These are phyloP conservation scores for Endotrypanum monterogeii DNA, from an alignment of 208 protist species.

Conservation along the genomic window DNA sequence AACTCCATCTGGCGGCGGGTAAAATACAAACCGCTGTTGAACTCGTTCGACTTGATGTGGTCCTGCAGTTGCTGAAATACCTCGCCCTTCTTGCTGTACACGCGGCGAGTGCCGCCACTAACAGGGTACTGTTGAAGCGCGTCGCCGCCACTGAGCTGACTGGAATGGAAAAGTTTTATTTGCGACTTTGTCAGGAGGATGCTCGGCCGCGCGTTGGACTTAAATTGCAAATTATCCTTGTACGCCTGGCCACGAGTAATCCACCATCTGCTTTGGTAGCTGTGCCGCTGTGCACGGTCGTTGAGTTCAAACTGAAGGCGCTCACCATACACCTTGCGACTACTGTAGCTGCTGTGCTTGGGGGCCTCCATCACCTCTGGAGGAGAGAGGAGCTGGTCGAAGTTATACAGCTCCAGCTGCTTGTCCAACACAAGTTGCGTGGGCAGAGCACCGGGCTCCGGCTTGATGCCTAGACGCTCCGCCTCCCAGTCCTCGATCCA, in stretches of 20 bases:
- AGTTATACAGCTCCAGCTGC: slow-evolving; percentile 88
- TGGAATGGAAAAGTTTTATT: slow-evolving; percentile 79
- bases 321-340: slow-evolving; percentile 78
- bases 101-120: slow-evolving; percentile 71
- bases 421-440: slow-evolving; percentile 81
- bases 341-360: slow-evolving; percentile 89
- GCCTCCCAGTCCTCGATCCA: slow-evolving; percentile 91
- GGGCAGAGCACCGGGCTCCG: slow-evolving; percentile 65
- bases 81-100: slow-evolving; percentile 77
- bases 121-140: slow-evolving; percentile 73
- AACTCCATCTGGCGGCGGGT: slow-evolving; percentile 82
- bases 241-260: slow-evolving; percentile 69
- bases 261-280: slow-evolving; percentile 88
- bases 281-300: slow-evolving; percentile 84
- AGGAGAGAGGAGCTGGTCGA: slow-evolving; percentile 80
- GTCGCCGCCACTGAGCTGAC: slow-evolving; percentile 76
- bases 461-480: slow-evolving; percentile 62
- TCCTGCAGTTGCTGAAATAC: slow-evolving; percentile 55
- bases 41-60: slow-evolving; percentile 82
- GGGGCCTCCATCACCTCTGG: slow-evolving; percentile 87
- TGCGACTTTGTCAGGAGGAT: slow-evolving; percentile 74
- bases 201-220: slow-evolving; percentile 61
- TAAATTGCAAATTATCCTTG: slow-evolving; percentile 84
- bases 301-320: slow-evolving; percentile 89
- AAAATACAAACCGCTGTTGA: slow-evolving; percentile 91